Percentiles rank a stretch among this genome's conserved stretches.
These are phyloP conservation scores for Sordariomycetes sp. DNA, from an alignment of 2,329 filamentous ascomycete genomes.

Conservation along the genomic window DNA sequence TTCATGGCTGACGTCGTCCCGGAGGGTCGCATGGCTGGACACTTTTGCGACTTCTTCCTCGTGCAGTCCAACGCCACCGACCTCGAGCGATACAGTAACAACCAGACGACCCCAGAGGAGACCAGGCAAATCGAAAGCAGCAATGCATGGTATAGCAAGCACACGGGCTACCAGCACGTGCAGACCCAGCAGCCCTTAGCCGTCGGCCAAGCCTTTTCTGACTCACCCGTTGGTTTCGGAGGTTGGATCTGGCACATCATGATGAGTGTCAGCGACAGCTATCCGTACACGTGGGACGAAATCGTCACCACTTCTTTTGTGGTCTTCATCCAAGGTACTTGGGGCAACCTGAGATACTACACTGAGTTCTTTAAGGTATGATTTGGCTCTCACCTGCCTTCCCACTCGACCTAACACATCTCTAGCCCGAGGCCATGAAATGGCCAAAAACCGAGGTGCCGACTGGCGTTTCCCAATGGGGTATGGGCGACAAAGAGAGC, in stretches of 20 bases:
- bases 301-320: slow-evolving; percentile 4
- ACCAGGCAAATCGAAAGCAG: not conserved
- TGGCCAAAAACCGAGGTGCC: slow-evolving; percentile 1
- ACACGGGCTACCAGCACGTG: slow-evolving; percentile 1
- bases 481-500: not conserved
- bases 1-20: slow-evolving; percentile 1
- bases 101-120: slow-evolving; percentile 3
- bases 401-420: not conserved
- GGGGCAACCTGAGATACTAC: slow-evolving; percentile 5
- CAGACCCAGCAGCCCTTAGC: slow-evolving; percentile 3
- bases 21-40: slow-evolving; percentile 16
- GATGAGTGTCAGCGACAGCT: slow-evolving; percentile 1
- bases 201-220: slow-evolving; percentile 2
- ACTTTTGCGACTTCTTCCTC: slow-evolving; percentile 16
- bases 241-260: slow-evolving; percentile 3
- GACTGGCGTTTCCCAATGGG: slow-evolving; percentile 4
- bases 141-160: not conserved
- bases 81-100: not conserved
- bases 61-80: slow-evolving; percentile 1
- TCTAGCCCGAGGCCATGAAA: slow-evolving; percentile 1
- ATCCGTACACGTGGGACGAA: slow-evolving; percentile 2
- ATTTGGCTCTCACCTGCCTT: not conserved
- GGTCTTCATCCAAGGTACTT: slow-evolving; percentile 3
- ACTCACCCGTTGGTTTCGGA: slow-evolving; percentile 3
- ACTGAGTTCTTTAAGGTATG: slow-evolving; percentile 4